phyloP scores from a whole-genome alignment of 2,329 filamentous ascomycete species.

The Fusarium subtropicale region DNA sequence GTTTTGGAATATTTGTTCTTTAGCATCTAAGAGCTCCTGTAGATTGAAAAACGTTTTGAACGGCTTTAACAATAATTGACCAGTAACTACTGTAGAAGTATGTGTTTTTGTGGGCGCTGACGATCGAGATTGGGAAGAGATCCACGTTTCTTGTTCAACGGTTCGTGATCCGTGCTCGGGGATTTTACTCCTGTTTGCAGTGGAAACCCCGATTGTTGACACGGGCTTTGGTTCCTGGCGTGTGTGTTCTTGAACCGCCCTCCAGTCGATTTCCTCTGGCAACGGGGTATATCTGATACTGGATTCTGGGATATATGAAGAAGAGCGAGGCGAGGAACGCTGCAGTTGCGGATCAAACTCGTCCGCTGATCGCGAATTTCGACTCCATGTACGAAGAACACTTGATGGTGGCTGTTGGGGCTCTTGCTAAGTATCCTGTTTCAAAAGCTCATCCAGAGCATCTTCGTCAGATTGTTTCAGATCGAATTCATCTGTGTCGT shows the following conservation, averaged over 20 bases:
- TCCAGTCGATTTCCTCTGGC: slow-evolving; percentile 58
- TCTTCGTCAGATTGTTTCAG: slow-evolving; percentile 31
- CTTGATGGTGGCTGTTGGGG: slow-evolving; percentile 47
- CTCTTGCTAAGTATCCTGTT: slow-evolving; percentile 11
- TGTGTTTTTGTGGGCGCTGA: slow-evolving; percentile 14
- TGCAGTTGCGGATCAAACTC: slow-evolving; percentile 54
- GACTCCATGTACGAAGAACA: slow-evolving; percentile 49
- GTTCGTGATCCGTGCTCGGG: background rate
- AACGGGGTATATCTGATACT: slow-evolving; percentile 37
- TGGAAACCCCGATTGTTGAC: slow-evolving; percentile 1
- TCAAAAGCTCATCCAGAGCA: slow-evolving; percentile 29
- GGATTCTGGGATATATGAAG: background rate
- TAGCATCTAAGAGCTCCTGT: slow-evolving; percentile 67
- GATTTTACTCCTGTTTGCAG: slow-evolving; percentile 4
- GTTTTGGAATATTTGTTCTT: slow-evolving; percentile 49
- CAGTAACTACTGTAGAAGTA: background rate
- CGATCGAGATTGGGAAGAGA: slow-evolving; percentile 2
- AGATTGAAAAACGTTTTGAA: slow-evolving; percentile 70
- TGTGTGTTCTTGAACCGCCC: slow-evolving; percentile 43
- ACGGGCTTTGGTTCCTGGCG: slow-evolving; percentile 5
- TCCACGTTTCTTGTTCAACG: background rate
- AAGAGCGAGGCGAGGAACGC: slow-evolving; percentile 48
- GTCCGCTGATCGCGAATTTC: slow-evolving; percentile 50
- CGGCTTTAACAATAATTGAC: slow-evolving; percentile 28
- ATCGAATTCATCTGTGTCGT: slow-evolving; percentile 6